A percentile compares a stretch with the other conserved stretches of the same genome.
phyloP scores from a whole-genome alignment of 345 rosid species.

The Cardiospermum halicacabum region DNA sequence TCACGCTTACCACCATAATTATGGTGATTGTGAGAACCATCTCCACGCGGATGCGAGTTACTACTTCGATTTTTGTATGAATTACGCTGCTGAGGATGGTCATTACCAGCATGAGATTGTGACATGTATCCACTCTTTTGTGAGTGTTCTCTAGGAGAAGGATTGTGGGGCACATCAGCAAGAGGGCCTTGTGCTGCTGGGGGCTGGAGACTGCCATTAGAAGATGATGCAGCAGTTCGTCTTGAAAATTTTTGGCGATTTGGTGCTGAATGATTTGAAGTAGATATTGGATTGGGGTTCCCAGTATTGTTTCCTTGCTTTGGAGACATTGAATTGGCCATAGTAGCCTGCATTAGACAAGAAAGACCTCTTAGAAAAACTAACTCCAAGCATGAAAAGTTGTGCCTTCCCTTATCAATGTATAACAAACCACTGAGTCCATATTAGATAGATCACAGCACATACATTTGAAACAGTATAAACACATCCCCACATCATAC shows the following conservation, averaged over 20 bases:
- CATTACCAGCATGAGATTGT: constrained; percentile 45
- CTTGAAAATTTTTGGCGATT: constrained; percentile 40
- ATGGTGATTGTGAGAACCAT: constrained; percentile 67
- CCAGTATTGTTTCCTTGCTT: constrained; percentile 32
- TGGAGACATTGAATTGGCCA: constrained; percentile 24
- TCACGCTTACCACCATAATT: constrained; percentile 70
- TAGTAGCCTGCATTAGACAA: constrained; percentile 31
- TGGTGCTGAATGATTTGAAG: constrained; percentile 29
- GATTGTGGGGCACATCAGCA: constrained; percentile 31
- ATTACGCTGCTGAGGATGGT: constrained; percentile 59
- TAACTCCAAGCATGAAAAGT: background rate
- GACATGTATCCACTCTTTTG: constrained; percentile 52
- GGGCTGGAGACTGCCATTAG: constrained; percentile 41
- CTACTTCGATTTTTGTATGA: constrained; percentile 59
- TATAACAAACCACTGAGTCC: background rate
- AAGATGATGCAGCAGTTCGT: constrained; percentile 26
- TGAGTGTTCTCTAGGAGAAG: constrained; percentile 50
- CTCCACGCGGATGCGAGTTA: constrained; percentile 43
- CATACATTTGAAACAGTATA: too few species aligned
- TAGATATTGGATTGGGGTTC: constrained; percentile 28
- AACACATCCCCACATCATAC: too few species aligned
- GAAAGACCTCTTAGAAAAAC: background rate
- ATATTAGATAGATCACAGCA: too few species aligned
- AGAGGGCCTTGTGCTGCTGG: constrained; percentile 28
- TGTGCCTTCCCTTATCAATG: background rate